Evolutionary conservation across 1,284 basidiomycete species (phyloP).

Genomic region (Fistulina hepatica): DNA sequence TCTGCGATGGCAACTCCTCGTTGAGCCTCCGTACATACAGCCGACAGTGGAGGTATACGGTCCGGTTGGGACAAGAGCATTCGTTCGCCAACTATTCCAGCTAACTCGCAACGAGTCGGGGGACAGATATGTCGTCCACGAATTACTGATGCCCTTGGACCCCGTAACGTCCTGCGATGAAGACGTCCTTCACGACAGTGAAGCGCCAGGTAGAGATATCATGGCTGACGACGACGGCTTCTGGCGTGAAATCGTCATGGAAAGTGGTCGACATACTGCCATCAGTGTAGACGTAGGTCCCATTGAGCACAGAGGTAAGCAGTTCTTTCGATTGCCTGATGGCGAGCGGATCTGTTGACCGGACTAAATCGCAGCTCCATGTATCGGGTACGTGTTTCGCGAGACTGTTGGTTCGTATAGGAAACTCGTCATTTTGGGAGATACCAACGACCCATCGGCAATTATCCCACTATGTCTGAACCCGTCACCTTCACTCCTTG

Average conservation of each 20-base stretch:
- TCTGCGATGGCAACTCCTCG: neutral
- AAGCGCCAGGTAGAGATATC: slow-evolving; percentile 59
- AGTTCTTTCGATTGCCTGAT: neutral
- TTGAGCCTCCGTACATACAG: slow-evolving; percentile 21
- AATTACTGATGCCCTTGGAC: slow-evolving; percentile 53
- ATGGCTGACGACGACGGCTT: slow-evolving; percentile 51
- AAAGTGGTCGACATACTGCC: slow-evolving; percentile 27
- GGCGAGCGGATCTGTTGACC: neutral
- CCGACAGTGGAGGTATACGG: slow-evolving; percentile 73
- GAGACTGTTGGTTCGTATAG: slow-evolving; percentile 42
- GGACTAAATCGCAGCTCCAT: slow-evolving; percentile 45
- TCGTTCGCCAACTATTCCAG: slow-evolving; percentile 64
- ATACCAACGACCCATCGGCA: slow-evolving; percentile 55
- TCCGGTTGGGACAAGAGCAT: slow-evolving; percentile 69
- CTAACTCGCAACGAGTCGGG: slow-evolving; percentile 58
- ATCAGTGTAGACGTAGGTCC: slow-evolving; percentile 68
- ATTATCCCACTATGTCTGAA: slow-evolving; percentile 44
- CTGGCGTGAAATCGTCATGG: slow-evolving; percentile 49
- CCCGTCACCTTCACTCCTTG: slow-evolving; percentile 40
- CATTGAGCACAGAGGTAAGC: slow-evolving; percentile 69
- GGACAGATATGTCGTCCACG: slow-evolving; percentile 72
- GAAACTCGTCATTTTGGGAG: slow-evolving; percentile 46
- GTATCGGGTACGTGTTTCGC: slow-evolving; percentile 72
- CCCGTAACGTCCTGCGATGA: slow-evolving; percentile 24
- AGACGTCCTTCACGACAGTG: slow-evolving; percentile 50